Conservation (phyloP, 1,284 basidiomycete genomes). For the Sporisorium exsertum region DNA sequence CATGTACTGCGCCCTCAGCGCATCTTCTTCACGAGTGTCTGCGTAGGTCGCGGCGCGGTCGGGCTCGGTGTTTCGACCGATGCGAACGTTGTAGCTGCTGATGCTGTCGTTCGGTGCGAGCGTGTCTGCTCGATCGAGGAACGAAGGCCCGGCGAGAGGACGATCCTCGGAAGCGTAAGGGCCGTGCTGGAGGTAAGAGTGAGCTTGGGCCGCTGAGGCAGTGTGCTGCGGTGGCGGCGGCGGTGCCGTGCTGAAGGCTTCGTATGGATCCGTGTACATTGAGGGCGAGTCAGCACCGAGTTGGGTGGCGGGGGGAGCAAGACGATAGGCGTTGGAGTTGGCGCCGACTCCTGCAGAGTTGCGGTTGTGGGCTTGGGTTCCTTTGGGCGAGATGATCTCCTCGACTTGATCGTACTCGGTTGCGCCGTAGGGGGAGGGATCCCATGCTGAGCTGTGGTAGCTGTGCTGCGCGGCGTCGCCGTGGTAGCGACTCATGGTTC, state of each 20-base stretch:
- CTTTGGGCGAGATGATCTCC: conserved; percentile 3
- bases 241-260: conserved; percentile 34
- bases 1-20: conserved; percentile 4
- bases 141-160: conserved; percentile 17
- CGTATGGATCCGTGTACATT: conserved; percentile 59
- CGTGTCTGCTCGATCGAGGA: conserved; percentile 44
- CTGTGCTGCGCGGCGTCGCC: conserved; percentile 36
- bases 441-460: conserved; percentile 44
- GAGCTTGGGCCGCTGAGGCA: conserved; percentile 1
- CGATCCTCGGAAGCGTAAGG: conserved; percentile 37
- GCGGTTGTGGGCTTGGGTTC: conserved; percentile 11
- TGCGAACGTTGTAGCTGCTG: conserved; percentile 54
- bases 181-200: conserved; percentile 35
- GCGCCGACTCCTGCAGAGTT: conserved; percentile 41
- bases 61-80: conserved; percentile 26
- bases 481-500: conserved; percentile 33
- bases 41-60: conserved; percentile 12
- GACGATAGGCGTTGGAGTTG: conserved; percentile 40
- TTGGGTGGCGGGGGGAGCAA: conserved; percentile 25
- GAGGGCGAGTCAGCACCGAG: conserved; percentile 43
- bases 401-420: conserved; percentile 35
- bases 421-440: conserved; percentile 34
- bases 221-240: conserved; percentile 20
- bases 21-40: conserved; percentile 9
- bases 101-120: conserved; percentile 55